Evolutionary conservation across 495 filamentous ascomycete species (phyloP).

Genomic region (Aspergillus leporis): DNA sequence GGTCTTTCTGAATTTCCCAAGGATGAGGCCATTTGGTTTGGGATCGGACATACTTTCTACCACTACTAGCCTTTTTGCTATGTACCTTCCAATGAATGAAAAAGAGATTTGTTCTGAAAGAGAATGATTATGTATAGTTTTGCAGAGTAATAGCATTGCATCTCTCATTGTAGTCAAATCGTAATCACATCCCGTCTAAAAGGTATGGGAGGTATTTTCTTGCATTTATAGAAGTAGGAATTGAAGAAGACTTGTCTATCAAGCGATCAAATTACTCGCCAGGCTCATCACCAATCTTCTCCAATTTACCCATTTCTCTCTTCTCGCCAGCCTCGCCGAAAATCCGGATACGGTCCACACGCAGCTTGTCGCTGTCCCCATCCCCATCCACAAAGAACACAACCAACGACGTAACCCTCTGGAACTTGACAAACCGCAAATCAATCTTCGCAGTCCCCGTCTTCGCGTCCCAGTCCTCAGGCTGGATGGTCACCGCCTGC

Average conservation of each 20-base stretch:
- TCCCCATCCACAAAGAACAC: conserved; percentile 90
- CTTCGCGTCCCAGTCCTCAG: conserved; percentile 78
- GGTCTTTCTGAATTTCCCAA: conserved; percentile 44
- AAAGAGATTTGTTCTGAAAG: too few relatives aligned
- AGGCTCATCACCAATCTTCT: conserved; percentile 85
- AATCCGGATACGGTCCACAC: conserved; percentile 80
- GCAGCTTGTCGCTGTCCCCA: conserved; percentile 79
- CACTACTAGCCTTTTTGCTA: conserved; percentile 16
- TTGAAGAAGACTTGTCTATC: too few relatives aligned
- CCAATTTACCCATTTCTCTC: conserved; percentile 87
- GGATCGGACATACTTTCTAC: conserved; percentile 45
- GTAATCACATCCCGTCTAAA: conserved; percentile 1
- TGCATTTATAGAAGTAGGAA: too few relatives aligned
- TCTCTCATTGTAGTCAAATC: background rate
- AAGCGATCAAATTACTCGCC: conserved; percentile 49
- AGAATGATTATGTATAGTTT: too few relatives aligned
- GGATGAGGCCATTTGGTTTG: conserved; percentile 53
- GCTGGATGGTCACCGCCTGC: conserved; percentile 70
- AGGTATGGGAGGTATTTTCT: too few relatives aligned
- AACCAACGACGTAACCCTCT: conserved; percentile 82
- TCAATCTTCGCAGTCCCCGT: conserved; percentile 83
- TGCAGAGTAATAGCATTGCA: too few relatives aligned
- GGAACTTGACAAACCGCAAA: conserved; percentile 95
- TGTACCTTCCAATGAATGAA: too few relatives aligned
- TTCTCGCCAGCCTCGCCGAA: conserved; percentile 94